Evolutionary conservation across 805 yeast species (phyloP).

Genomic region (Metschnikowia sp.): DNA sequence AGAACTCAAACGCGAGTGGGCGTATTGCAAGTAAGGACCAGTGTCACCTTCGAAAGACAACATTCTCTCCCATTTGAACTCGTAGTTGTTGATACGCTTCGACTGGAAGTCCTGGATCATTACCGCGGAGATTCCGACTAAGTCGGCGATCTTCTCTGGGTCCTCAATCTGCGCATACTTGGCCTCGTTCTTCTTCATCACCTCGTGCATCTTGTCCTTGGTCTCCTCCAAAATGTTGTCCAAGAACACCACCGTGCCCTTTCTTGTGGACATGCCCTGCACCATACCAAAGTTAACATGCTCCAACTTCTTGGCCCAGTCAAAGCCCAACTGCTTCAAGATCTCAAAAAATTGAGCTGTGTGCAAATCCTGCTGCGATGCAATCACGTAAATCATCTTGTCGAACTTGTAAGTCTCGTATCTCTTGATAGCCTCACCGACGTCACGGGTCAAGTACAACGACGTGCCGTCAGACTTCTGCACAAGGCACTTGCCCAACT

Average conservation of each 20-base stretch:
- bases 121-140: conserved; percentile 94
- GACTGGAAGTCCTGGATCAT: conserved; percentile 99
- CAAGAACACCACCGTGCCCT: conserved; percentile 97
- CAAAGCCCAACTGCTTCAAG: conserved; percentile 82
- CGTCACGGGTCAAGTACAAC: conserved; percentile 89
- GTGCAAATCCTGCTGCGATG: conserved; percentile 94
- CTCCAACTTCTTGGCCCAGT: conserved; percentile 76
- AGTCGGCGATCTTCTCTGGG: conserved; percentile 93
- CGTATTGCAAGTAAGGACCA: conserved; percentile 97
- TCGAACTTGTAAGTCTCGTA: conserved; percentile 80
- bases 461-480: conserved; percentile 96
- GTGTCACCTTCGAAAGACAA: conserved; percentile 98
- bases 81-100: conserved; percentile 93
- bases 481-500: conserved; percentile 87
- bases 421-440: conserved; percentile 94
- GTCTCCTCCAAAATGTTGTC: conserved; percentile 93
- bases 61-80: conserved; percentile 98
- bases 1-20: conserved; percentile 94
- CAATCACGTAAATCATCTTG: conserved; percentile 94
- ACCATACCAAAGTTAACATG: conserved; percentile 98
- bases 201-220: conserved; percentile 90
- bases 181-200: conserved; percentile 86
- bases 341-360: conserved; percentile 91
- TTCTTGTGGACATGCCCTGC: conserved; percentile 96
- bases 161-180: conserved; percentile 91